Conservation (phyloP, 805 yeast genomes). For the Citeromyces nyonsensis region DNA sequence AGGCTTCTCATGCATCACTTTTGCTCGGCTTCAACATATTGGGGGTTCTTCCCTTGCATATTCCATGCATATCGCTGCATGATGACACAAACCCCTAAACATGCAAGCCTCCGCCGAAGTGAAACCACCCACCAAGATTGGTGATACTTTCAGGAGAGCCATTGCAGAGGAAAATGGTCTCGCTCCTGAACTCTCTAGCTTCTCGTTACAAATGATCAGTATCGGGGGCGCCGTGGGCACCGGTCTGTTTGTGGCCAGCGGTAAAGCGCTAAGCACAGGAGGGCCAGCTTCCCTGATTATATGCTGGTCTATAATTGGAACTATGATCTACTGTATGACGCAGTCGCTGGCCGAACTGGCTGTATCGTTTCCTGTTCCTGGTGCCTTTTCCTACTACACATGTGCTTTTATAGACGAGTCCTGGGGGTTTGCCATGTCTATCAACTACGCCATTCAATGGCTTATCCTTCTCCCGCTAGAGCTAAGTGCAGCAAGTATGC, state of each 20-base stretch:
- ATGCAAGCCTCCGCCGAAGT: too few species aligned
- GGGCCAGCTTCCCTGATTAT: conserved; percentile 54
- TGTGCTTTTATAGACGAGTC: conserved; percentile 44
- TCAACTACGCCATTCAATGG: conserved; percentile 41
- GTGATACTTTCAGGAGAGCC: too few species aligned
- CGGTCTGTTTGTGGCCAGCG: conserved; percentile 55
- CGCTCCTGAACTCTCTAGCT: conserved; percentile 10
- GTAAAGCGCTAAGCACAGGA: conserved; percentile 37
- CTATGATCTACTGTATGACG: conserved; percentile 41
- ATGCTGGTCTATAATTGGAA: conserved; percentile 36
- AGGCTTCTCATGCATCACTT: too few species aligned
- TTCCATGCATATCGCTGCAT: too few species aligned
- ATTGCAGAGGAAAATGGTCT: too few species aligned
- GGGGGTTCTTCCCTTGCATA: conserved; percentile 8
- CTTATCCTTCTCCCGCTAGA: conserved; percentile 33
- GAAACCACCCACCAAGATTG: too few species aligned
- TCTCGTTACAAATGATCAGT: conserved; percentile 50
- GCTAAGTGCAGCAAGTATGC: conserved; percentile 36
- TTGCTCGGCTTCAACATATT: too few species aligned
- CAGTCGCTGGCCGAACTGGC: conserved; percentile 50
- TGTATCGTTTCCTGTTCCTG: conserved; percentile 45
- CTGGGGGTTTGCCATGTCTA: conserved; percentile 48
- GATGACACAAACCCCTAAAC: too few species aligned
- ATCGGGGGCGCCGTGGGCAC: conserved; percentile 59
- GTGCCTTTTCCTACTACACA: conserved; percentile 49